Percentiles rank a stretch among this genome's conserved stretches.
Evolutionary conservation across 306 rosid genomes (phyloP).

Genomic region (Argentina anserina): DNA sequence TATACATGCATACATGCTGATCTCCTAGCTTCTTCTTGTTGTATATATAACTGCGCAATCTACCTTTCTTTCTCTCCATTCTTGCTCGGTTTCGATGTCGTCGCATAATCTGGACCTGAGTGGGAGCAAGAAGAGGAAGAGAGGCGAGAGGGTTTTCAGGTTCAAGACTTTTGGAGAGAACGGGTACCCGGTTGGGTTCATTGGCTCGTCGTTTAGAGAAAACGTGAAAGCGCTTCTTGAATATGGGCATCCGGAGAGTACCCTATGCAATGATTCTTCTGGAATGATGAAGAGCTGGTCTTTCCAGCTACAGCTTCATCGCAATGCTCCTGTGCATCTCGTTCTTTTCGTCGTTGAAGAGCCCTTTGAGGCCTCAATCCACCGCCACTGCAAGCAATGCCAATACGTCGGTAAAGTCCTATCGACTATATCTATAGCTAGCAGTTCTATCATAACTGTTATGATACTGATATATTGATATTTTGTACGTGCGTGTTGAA

Average conservation of each 20-base stretch:
- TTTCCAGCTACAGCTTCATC: constrained; percentile 72
- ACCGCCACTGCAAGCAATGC: constrained; percentile 68
- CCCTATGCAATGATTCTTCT: constrained; percentile 3
- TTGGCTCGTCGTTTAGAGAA: constrained; percentile 54
- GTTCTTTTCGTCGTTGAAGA: constrained; percentile 69
- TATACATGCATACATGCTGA: neutral
- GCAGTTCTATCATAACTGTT: too few relatives aligned
- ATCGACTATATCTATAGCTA: neutral
- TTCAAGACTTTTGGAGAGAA: constrained; percentile 75
- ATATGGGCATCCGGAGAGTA: constrained; percentile 58
- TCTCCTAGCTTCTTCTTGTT: neutral
- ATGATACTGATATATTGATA: neutral
- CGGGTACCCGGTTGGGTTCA: constrained; percentile 60
- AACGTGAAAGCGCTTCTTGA: constrained; percentile 66
- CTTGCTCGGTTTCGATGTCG: constrained; percentile 34
- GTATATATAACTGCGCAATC: constrained; percentile 3
- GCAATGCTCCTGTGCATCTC: constrained; percentile 64
- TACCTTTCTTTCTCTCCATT: neutral
- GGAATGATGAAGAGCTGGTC: constrained; percentile 76
- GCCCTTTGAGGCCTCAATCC: constrained; percentile 37
- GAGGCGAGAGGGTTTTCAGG: constrained; percentile 71
- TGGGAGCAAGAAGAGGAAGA: constrained; percentile 67
- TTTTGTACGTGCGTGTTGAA: neutral
- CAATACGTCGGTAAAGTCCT: constrained; percentile 66
- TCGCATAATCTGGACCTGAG: constrained; percentile 44